phyloP scores from a whole-genome alignment of 1,284 basidiomycete genomes.

The Caloboletus inedulis region DNA sequence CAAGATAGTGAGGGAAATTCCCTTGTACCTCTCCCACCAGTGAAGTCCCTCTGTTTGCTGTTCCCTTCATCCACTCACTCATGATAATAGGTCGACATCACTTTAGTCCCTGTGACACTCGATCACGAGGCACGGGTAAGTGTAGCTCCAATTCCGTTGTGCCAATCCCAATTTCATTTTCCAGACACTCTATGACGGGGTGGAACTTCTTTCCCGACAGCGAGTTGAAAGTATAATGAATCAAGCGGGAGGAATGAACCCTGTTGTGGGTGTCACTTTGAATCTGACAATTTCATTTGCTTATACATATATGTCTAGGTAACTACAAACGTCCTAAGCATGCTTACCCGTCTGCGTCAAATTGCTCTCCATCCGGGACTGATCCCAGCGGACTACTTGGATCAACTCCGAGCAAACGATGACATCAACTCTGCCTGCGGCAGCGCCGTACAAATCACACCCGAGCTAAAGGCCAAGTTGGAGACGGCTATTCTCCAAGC shows the following conservation, averaged over 20 bases:
- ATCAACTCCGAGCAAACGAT: constrained; percentile 52
- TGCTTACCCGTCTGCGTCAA: constrained; percentile 87
- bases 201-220: constrained; percentile 61
- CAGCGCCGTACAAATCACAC: constrained; percentile 40
- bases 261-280: constrained; percentile 33
- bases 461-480: constrained; percentile 53
- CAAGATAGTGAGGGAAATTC: constrained; percentile 72
- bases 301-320: constrained; percentile 44
- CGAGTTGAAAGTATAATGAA: constrained; percentile 60
- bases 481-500: constrained; percentile 62
- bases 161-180: constrained; percentile 4
- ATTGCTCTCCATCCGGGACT: constrained; percentile 79
- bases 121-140: constrained; percentile 63
- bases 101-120: constrained; percentile 67
- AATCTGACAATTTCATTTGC: background rate
- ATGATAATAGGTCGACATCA: constrained; percentile 63
- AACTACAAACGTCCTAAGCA: constrained; percentile 70
- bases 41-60: constrained; percentile 32
- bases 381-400: constrained; percentile 72
- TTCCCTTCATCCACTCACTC: constrained; percentile 1
- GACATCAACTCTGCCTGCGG: constrained; percentile 32
- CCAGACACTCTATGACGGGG: constrained; percentile 71
- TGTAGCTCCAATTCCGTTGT: background rate
- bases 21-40: constrained; percentile 74
- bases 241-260: constrained; percentile 36